Evolutionary conservation across 495 filamentous ascomycete genomes (phyloP), one percentile per base, ranked within the genome.

Genomic region (Tuber calosporum): DNA sequence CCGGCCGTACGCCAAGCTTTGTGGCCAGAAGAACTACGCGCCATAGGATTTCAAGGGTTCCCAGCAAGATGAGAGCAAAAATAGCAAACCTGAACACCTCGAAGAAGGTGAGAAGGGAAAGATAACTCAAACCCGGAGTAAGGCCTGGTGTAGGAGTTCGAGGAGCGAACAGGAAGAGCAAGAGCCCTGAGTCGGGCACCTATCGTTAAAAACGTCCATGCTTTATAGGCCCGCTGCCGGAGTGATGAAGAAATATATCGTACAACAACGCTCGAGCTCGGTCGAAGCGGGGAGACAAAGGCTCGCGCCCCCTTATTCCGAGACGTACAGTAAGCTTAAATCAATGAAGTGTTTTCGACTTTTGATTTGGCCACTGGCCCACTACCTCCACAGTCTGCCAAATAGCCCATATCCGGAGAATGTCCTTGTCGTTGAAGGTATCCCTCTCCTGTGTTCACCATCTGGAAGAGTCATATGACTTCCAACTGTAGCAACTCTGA

Each of bases 371-470:
- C 22, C 43, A 38, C 26, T n/a, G 11, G 19, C 22, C 1, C n/a
- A 13, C 48, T 72, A 77, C 20, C 76, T 68, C 75, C 73, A 45
- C 41, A 67, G 41, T 26, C 73, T 37, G 13, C 53, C 37, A 70
- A 70, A 77, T 38, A 71, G 43, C 42, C 76, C n/a, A 58, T 11
- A 13, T 9, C n/a, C 9, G 48, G 13, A 15, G 53, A 62, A 62
- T 62, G 53, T n/a, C 53, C 26, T 34, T 30, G 26, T 13, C 26
- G 13, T 62, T 13, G 53, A 62, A 34, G 34, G 34, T 34, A 34
- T 15, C 30, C 26, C 15, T 37, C 37, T 22, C 42, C 45, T 30
- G 66, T 20, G 17, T 26, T 26, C 58, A 37, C 58, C n/a, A 42
- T 62, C 53, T 62, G 3, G n/a, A 34, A 4, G 26, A 4, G 53